These are phyloP conservation scores for Jamesozyma gamospora DNA, from an alignment of 805 yeast species.

Conservation along the genomic window DNA sequence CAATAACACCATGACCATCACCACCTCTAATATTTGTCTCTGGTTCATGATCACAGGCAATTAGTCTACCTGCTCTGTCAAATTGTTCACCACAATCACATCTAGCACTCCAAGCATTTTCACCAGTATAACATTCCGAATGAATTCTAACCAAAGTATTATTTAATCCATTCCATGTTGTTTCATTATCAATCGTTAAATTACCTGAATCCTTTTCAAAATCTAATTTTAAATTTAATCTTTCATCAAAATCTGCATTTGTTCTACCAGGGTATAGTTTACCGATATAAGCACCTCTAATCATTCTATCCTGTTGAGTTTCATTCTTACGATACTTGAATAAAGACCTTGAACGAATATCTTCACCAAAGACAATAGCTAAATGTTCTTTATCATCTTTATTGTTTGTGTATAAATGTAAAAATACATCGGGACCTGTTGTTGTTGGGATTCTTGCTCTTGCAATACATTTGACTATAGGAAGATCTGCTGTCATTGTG, in stretches of 20 bases:
- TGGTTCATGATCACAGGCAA: slow-evolving; percentile 35
- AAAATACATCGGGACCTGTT: slow-evolving; percentile 84
- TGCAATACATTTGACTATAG: slow-evolving; percentile 77
- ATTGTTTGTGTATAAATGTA: slow-evolving; percentile 81
- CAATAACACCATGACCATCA: slow-evolving; percentile 86
- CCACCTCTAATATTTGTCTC: slow-evolving; percentile 37
- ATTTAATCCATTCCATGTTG: slow-evolving; percentile 23
- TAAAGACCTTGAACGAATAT: slow-evolving; percentile 67
- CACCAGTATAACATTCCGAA: slow-evolving; percentile 97
- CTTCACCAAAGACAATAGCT: slow-evolving; percentile 94
- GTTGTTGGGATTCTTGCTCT: slow-evolving; percentile 96
- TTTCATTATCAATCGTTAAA: slow-evolving; percentile 11
- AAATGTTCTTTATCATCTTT: slow-evolving; percentile 87
- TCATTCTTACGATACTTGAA: slow-evolving; percentile 57
- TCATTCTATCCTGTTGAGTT: slow-evolving; percentile 88
- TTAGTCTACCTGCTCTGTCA: slow-evolving; percentile 91
- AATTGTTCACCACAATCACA: slow-evolving; percentile 99
- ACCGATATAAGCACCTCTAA: slow-evolving; percentile 96
- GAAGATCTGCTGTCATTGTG: slow-evolving; percentile 34
- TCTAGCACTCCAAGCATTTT: slow-evolving; percentile 97
- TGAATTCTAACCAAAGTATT: slow-evolving; percentile 75
- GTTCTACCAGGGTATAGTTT: slow-evolving; percentile 77
- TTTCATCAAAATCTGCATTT: slow-evolving; percentile 53
- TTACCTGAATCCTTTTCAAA: slow-evolving; percentile 35
- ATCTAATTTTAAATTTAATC: slow-evolving; percentile 29